Base-by-base conservation (phyloP, 495 filamentous ascomycete genomes). In the Penicillium coprophilum region DNA sequence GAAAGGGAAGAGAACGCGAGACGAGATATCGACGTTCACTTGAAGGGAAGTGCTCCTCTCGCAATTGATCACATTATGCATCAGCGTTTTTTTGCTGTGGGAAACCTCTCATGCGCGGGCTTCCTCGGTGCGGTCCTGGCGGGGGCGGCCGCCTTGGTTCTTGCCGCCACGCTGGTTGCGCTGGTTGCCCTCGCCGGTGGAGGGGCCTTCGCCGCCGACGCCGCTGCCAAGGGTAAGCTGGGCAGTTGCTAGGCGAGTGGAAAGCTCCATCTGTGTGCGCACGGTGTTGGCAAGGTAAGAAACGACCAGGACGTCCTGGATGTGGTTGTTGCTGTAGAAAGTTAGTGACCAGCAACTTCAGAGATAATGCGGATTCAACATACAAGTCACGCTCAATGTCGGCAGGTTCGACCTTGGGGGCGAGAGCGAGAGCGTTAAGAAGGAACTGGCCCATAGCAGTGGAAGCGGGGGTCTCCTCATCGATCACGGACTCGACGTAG, bases 261-360 rank as follows among this genome's bases (percentile, higher is more conserved):
- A 94, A 40, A 98, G 84, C 71, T 97, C 94, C 73, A 98, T 98
- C 80, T 98, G 94, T 64, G 93, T 97, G 72, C 94, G 91, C 75
- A 98, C 96, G 47, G 93, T 97, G 80, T 97, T 98, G 63, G 94
- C 91, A 44, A 98, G 82, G 80, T 98, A 98, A 46, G 90, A 91
- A 59, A 97, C 91, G 64, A 97, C 88, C 46, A 98, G 85, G 55
- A 98, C 92, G 69, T 98, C 94, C 78, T 98, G 94, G 73, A 98
- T 90, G 77, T 98, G 94, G 77, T 95, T 95, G 82, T 98, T 97
- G 84, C 85, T 87, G 69, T 43, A 47, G 19, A 40, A 28, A 9
- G 65, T 72, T 58, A 70, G 56, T 49, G 54, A 68, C 87, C 85
- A 77, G 70, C 46, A 55, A 53, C 44, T 23, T 8, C 3, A 46